phyloP scores from a whole-genome alignment of 2,329 filamentous ascomycete species.

The Fusarium equiseti region DNA sequence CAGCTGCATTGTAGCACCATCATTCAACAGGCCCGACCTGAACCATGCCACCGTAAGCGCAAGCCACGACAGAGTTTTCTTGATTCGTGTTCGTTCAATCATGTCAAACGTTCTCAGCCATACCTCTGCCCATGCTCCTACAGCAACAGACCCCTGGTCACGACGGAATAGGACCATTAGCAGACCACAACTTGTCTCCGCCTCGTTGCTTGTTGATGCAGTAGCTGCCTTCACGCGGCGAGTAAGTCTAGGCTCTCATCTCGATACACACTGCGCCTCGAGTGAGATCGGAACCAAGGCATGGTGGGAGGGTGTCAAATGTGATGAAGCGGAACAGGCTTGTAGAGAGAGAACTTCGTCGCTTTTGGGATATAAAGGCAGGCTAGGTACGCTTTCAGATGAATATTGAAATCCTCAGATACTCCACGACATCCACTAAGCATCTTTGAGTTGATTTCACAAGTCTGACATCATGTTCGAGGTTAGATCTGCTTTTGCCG shows the following conservation, averaged over 20 bases:
- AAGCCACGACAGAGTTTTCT: not conserved
- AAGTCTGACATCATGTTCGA: conserved; percentile 12
- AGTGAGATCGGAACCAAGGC: not conserved
- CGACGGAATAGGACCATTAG: not conserved
- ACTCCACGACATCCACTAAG: not conserved
- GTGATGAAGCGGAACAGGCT: not conserved
- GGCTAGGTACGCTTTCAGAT: not conserved
- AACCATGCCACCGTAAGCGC: conserved; percentile 5
- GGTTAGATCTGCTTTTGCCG: conserved; percentile 5
- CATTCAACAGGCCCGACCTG: not conserved
- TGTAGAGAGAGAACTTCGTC: not conserved
- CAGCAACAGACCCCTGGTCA: not conserved
- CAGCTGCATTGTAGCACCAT: not conserved
- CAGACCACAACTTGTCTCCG: not conserved
- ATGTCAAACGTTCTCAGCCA: not conserved
- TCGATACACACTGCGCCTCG: not conserved
- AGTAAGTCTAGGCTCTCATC: not conserved
- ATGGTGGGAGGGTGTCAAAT: not conserved
- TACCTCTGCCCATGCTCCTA: not conserved
- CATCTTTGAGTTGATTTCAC: not conserved
- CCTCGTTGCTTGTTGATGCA: not conserved
- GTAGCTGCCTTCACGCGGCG: not conserved
- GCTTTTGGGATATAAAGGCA: not conserved
- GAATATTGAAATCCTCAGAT: not conserved
- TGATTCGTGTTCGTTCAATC: not conserved